Evolutionary conservation across 176 grass and related monocot species (phyloP).

Genomic region (Rhynchospora pubera): DNA sequence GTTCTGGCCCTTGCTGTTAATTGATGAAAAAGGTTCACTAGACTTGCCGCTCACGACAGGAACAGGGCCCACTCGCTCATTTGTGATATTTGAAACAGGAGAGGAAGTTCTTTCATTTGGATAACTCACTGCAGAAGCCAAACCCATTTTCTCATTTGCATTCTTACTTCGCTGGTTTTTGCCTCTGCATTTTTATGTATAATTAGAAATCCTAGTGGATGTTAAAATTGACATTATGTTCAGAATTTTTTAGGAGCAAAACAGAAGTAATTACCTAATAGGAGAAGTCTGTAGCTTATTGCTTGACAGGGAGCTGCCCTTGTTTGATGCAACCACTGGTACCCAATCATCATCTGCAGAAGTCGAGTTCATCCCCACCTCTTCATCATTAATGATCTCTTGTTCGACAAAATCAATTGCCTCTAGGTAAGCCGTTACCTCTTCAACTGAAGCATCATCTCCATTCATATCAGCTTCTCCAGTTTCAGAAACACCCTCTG

Average conservation of each 20-base stretch:
- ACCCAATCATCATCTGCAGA: constrained; percentile 55
- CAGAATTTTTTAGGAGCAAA: not conserved
- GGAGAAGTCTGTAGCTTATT: constrained; percentile 48
- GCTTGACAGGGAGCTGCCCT: constrained; percentile 46
- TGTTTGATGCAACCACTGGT: constrained; percentile 43
- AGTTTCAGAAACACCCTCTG: constrained; percentile 17
- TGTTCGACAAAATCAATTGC: constrained; percentile 32
- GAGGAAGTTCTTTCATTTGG: constrained; percentile 1
- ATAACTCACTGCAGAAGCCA: not conserved
- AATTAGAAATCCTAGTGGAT: not conserved
- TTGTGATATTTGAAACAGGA: constrained; percentile 2
- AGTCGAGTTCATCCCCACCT: constrained; percentile 30
- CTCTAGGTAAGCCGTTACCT: constrained; percentile 32
- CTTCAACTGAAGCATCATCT: constrained; percentile 36
- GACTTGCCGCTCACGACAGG: not conserved
- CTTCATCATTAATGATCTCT: constrained; percentile 35
- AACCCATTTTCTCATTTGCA: constrained; percentile 19
- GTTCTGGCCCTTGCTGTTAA: constrained; percentile 31
- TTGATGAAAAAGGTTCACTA: not conserved
- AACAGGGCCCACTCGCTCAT: not conserved
- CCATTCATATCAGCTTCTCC: constrained; percentile 35
- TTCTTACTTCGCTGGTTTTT: constrained; percentile 44
- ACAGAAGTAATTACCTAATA: constrained; percentile 47
- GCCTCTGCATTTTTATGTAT: constrained; percentile 43
- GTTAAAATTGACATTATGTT: not conserved